Base-by-base conservation (phyloP, 2,329 filamentous ascomycete species). In the Cladosporium sp. region DNA sequence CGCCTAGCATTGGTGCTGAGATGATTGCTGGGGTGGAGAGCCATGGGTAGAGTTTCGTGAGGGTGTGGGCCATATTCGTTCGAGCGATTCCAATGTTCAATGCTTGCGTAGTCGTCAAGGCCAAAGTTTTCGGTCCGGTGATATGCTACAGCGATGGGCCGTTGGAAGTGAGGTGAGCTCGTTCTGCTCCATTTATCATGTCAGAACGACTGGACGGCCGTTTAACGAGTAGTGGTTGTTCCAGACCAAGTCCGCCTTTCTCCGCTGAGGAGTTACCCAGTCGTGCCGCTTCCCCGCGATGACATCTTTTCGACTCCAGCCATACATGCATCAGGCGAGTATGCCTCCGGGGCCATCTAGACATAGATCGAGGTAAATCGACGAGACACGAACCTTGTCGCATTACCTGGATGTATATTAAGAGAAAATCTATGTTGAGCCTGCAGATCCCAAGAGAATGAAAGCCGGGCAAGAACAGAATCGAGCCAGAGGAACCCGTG, bases 1-100 rank as follows among this genome's bases (percentile, higher is more conserved):
- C 55, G 2, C 33, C 31, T 37, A 87, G 84, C 89, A 91, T 91
- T 0, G 89, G 89, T 1, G 88, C 89, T 35, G 81, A 80, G 46
- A 83, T 79, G 44, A 91, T 81, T 28, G 89, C 74, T 8, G 87
- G 87, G 2, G 76, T 71, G 35, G 78, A 72, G 3, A 80, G 81
- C 86, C 87, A 89, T 71, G 86, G 84, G 69, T 87, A 86, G n/a
- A 64, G 37, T 29, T 79, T 76, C 46, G 68, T 72, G 63, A 53
- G 46, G 14, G 69, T 60, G 23, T 66, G 66, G 3, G 71, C 69
- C 69, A 71, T 71, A 40, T 56, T 70, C n/a, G 29, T 59, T 21
- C 7, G 40, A 21, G n/a, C 6, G 40, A 46, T 3, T 11, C n/a
- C 10, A 7, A 4, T 40, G 5, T n/a, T 14, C 37, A 10, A n/a